Conservation (phyloP, 352 stramenopile species). For the Phytophthora melonis region DNA sequence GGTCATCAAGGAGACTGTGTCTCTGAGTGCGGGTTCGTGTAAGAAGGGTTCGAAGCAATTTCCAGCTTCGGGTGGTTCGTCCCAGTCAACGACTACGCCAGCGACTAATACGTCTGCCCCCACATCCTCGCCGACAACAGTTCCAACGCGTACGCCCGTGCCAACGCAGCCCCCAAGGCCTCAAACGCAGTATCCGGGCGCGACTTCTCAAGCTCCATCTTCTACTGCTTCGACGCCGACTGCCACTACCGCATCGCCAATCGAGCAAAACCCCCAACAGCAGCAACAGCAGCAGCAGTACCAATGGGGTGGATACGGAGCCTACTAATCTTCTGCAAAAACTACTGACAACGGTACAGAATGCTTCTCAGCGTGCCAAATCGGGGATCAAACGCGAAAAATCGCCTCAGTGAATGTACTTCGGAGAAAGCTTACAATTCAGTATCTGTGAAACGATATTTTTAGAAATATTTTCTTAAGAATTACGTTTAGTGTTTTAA, state of each 20-base stretch:
- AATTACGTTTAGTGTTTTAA: too few relatives aligned
- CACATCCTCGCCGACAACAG: background rate
- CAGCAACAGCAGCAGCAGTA: background rate
- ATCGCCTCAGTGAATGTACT: background rate
- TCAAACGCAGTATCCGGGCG: constrained; percentile 5
- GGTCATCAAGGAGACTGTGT: constrained; percentile 53
- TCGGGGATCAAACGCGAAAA: background rate
- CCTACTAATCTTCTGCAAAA: background rate
- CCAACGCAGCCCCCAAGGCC: background rate
- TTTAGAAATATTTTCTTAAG: too few relatives aligned
- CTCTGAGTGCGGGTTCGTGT: constrained; percentile 48
- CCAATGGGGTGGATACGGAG: background rate
- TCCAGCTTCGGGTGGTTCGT: background rate
- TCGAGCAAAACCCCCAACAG: background rate
- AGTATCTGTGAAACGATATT: too few relatives aligned
- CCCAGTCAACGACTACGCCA: background rate
- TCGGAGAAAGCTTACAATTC: too few relatives aligned
- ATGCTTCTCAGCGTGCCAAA: background rate
- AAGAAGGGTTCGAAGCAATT: constrained; percentile 31
- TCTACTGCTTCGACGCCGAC: background rate
- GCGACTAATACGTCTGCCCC: background rate
- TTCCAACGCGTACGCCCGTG: background rate
- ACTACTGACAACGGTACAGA: background rate
- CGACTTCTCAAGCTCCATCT: background rate
- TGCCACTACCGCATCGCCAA: background rate